Percentiles rank a stretch among this genome's conserved stretches.
phyloP scores from a whole-genome alignment of 2,329 filamentous ascomycete genomes.

The Xylaria sp. region DNA sequence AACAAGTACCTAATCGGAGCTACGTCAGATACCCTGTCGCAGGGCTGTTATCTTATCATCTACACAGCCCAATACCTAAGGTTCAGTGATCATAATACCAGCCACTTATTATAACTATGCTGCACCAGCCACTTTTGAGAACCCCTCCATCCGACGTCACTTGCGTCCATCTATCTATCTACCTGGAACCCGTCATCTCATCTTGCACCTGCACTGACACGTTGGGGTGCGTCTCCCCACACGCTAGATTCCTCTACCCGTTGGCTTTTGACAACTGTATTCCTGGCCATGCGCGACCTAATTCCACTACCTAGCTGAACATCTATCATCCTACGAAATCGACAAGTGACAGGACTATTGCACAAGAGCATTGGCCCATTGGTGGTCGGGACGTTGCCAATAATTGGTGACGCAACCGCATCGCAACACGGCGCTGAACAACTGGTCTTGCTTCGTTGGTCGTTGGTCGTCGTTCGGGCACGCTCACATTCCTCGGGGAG shows the following conservation, averaged over 20 bases:
- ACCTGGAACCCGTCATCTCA: conserved; percentile 8
- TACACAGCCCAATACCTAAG: neutral
- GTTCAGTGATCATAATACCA: too few relatives aligned
- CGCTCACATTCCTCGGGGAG: conserved; percentile 11
- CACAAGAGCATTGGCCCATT: neutral
- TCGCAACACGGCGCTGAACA: conserved; percentile 10
- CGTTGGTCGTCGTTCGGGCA: conserved; percentile 9
- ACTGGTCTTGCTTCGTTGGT: conserved; percentile 28
- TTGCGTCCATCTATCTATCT: neutral
- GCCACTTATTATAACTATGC: too few relatives aligned
- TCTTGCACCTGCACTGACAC: conserved; percentile 30
- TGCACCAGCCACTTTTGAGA: neutral
- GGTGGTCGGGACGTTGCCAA: neutral
- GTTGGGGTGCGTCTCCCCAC: conserved; percentile 26
- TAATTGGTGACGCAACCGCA: conserved; percentile 19
- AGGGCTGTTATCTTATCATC: too few relatives aligned
- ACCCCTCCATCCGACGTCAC: conserved; percentile 11
- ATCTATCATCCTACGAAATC: conserved; percentile 22
- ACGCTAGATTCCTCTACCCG: conserved; percentile 4
- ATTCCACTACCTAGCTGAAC: conserved; percentile 13
- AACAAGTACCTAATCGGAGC: neutral
- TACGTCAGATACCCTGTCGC: neutral
- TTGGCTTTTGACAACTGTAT: conserved; percentile 31
- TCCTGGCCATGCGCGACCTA: conserved; percentile 21
- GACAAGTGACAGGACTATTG: neutral